These are phyloP conservation scores for Xylaria acuta DNA, from an alignment of 495 filamentous ascomycete species.

Conservation along the genomic window DNA sequence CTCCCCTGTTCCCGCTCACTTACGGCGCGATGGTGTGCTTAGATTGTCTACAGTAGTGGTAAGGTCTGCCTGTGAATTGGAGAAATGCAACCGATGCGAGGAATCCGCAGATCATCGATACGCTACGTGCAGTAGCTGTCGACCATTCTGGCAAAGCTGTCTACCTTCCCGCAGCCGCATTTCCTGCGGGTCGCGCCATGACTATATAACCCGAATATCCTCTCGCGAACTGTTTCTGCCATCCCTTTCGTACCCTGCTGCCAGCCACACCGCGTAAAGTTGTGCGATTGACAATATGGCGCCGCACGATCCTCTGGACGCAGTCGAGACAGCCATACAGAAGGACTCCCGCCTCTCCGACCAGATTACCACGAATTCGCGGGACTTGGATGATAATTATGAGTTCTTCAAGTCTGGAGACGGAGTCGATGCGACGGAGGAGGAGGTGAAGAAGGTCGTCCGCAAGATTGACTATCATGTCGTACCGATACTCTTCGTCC, in stretches of 20 bases:
- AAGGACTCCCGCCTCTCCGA: neutral
- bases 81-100: neutral
- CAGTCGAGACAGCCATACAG: conserved; percentile 4
- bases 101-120: conserved; percentile 11
- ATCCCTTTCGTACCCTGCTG: neutral
- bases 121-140: neutral
- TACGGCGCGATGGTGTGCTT: conserved; percentile 10
- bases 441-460: conserved; percentile 46
- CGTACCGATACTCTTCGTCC: conserved; percentile 62
- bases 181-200: neutral
- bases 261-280: neutral
- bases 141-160: neutral
- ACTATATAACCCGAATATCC: conserved; percentile 10
- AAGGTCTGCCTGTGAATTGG: neutral
- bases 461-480: conserved; percentile 63
- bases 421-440: conserved; percentile 39
- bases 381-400: conserved; percentile 36
- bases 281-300: conserved; percentile 20
- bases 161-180: neutral
- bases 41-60: neutral
- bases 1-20: neutral
- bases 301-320: neutral
- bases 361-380: neutral
- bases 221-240: neutral
- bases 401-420: conserved; percentile 37